Conservation (phyloP, 257 asterid genomes). For the Striga asiatica region DNA sequence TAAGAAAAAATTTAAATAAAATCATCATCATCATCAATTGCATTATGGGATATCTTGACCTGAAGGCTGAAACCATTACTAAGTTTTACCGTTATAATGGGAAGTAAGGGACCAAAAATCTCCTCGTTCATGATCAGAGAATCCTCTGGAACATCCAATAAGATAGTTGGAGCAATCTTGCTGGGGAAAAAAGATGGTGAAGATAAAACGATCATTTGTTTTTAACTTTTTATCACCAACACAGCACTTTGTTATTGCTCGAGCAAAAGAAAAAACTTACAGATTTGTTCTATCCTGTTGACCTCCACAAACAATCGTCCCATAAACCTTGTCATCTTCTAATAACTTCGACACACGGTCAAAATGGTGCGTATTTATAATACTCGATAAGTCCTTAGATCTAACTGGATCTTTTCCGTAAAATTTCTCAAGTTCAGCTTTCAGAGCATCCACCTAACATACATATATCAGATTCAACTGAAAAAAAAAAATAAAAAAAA, state of each 20-base stretch:
- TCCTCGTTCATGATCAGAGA: slow-evolving; percentile 73
- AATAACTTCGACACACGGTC: slow-evolving; percentile 46
- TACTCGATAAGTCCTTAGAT: slow-evolving; percentile 60
- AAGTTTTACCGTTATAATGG: slow-evolving; percentile 56
- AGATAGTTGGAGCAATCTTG: slow-evolving; percentile 66
- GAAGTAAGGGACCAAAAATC: slow-evolving; percentile 90
- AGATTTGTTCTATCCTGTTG: slow-evolving; percentile 47
- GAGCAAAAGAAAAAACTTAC: slow-evolving; percentile 38
- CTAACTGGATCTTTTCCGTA: slow-evolving; percentile 63
- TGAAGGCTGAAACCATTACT: background rate
- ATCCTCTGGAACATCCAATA: slow-evolving; percentile 66
- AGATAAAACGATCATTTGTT: background rate
- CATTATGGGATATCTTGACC: background rate
- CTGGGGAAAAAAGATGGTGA: slow-evolving; percentile 30
- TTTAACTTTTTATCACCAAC: background rate
- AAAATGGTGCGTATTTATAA: slow-evolving; percentile 56
- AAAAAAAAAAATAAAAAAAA: background rate
- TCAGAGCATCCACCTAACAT: slow-evolving; percentile 42
- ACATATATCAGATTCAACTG: background rate
- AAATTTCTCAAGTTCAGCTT: slow-evolving; percentile 50
- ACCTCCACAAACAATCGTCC: slow-evolving; percentile 72
- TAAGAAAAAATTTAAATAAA: too few species aligned
- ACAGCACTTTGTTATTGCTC: background rate
- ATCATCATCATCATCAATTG: background rate
- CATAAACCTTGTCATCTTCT: slow-evolving; percentile 51